Base-by-base conservation (phyloP, 2,329 filamentous ascomycete species). In the Nemania diffusa region DNA sequence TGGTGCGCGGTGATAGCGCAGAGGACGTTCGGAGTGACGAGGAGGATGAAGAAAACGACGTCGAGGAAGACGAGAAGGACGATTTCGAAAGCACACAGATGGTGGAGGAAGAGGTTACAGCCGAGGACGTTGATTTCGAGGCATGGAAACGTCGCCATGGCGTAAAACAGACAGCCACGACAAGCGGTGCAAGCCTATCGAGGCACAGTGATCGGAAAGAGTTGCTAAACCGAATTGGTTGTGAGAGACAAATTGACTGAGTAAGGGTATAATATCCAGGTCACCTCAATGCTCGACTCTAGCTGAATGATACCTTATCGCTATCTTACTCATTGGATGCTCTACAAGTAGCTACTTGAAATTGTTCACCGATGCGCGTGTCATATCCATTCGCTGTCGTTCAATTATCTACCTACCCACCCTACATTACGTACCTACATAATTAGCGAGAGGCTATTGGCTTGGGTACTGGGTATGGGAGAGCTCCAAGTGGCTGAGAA, bases 11-110 rank as follows among this genome's bases (percentile, higher is more conserved):
- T 26, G 87, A 85, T 48, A 83, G 87, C 29, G 94, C 94, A 2
- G 94, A 97, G 67, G 95, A 98, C 75, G 87, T 89, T 13, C 88
- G 95, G 62, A 97, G 92, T 69, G 94, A 97, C 72, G 92, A 93
- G 68, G 93, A 97, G 79, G 92, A 91, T 27, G 89, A 86, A 2
- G 88, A 89, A 22, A 84, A 85, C 17, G 83, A 85, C 15, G 89
- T 24, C 20, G 52, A 86, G 2, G 88, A 88, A 20, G 84, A 79
- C 40, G 76, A 82, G 42, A 83, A 86, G 22, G 79, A 81, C 3
- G 82, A 84, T 62, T 81, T 79, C 42, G 76, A 82, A 22, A 53
- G 53, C 3, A 50, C 26, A 20, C 78, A 80, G 68, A 78, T 87
- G 2, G 81, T 91, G 15, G 91, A 93, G 78, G 85, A 92, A 77